A percentile compares a stretch with the other conserved stretches of the same genome.
Conservation (phyloP, 495 filamentous ascomycete genomes). For the Xylaria scruposa region DNA sequence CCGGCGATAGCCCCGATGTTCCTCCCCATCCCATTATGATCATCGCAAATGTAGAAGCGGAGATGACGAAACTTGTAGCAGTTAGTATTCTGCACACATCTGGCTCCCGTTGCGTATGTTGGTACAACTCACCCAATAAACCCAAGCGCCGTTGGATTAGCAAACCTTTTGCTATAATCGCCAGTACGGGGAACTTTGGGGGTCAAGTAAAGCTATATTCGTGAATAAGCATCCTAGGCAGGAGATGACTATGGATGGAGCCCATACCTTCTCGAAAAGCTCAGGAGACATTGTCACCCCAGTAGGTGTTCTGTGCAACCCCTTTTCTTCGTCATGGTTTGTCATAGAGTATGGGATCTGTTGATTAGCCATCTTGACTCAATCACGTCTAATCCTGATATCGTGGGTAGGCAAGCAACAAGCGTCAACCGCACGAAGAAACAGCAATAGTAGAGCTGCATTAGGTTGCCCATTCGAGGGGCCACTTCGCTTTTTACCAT, state of each 20-base stretch:
- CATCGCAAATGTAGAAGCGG: constrained; percentile 52
- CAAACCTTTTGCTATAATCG: constrained; percentile 58
- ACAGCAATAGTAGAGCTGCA: not conserved
- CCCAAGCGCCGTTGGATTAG: constrained; percentile 60
- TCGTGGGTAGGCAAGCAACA: not conserved
- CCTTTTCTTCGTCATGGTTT: constrained; percentile 48
- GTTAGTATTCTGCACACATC: not conserved
- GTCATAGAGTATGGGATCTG: constrained; percentile 11
- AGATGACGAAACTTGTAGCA: constrained; percentile 50
- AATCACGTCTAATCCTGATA: not conserved
- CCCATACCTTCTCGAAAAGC: constrained; percentile 59
- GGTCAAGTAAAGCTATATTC: constrained; percentile 54
- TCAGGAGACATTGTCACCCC: constrained; percentile 59
- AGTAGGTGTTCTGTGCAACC: constrained; percentile 46
- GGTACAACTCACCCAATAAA: constrained; percentile 52
- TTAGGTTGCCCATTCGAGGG: not conserved
- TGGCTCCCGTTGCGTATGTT: too few species aligned
- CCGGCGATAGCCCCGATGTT: constrained; percentile 50
- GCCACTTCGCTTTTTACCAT: not conserved
- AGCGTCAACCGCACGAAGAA: not conserved
- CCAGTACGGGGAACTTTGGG: constrained; percentile 57
- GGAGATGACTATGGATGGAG: not conserved
- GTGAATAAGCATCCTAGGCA: not conserved
- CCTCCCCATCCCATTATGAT: constrained; percentile 64
- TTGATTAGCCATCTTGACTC: constrained; percentile 30